Conservation (phyloP, 2,329 filamentous ascomycete species). For the Chaetomiaceae sp. region DNA sequence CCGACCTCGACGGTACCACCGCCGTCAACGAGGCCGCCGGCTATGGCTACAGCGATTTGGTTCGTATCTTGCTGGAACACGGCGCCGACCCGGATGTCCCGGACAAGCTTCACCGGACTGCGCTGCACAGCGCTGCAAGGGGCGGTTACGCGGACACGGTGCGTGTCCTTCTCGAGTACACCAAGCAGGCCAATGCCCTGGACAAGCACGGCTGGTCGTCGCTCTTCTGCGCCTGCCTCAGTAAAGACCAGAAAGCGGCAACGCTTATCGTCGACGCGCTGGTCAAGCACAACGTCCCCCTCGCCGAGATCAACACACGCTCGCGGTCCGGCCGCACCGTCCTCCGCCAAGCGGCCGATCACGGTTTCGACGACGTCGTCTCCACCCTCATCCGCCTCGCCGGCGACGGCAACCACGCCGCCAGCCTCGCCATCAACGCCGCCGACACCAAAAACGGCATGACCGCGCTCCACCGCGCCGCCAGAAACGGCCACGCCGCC, state of each 20-base stretch:
- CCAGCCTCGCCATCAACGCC: conserved; percentile 10
- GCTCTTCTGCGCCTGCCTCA: conserved; percentile 16
- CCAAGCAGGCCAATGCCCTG: conserved; percentile 4
- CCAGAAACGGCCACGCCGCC: conserved; percentile 11
- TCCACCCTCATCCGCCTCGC: conserved; percentile 11
- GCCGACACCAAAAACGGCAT: conserved; percentile 16
- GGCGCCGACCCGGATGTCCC: conserved; percentile 11
- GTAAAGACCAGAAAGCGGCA: conserved; percentile 10
- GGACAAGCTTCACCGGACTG: conserved; percentile 5
- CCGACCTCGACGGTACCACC: conserved; percentile 13
- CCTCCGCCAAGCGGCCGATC: conserved; percentile 17
- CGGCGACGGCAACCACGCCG: background rate
- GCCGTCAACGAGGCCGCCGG: conserved; percentile 15
- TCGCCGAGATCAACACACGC: conserved; percentile 19
- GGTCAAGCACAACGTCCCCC: conserved; percentile 1
- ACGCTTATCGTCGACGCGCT: conserved; percentile 15
- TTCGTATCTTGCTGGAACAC: conserved; percentile 6
- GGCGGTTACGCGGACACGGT: conserved; percentile 2
- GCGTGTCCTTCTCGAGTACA: conserved; percentile 8
- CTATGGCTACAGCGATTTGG: conserved; percentile 1
- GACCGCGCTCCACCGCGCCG: conserved; percentile 20
- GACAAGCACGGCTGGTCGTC: conserved; percentile 16
- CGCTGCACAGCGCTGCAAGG: conserved; percentile 13
- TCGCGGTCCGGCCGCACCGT: conserved; percentile 11
- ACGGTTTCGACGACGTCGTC: conserved; percentile 15